Evolutionary conservation across 306 rosid genomes (phyloP).

Genomic region (Luffa aegyptiaca): DNA sequence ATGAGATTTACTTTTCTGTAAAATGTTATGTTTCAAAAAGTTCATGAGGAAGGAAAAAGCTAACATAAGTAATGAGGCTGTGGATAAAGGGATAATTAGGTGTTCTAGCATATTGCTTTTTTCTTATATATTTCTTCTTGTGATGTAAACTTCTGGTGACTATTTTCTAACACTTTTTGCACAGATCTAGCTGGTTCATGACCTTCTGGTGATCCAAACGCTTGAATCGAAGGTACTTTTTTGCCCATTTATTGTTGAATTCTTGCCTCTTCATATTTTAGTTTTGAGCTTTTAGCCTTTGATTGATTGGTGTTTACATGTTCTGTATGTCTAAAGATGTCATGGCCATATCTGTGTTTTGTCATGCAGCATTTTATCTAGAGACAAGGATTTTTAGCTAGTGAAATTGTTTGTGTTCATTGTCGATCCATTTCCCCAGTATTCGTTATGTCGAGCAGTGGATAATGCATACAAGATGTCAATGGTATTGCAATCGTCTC

Average conservation of each 20-base stretch:
- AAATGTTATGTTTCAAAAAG: neutral
- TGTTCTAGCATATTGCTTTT: neutral
- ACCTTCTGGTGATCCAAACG: neutral
- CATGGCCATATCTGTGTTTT: neutral
- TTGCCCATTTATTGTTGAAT: neutral
- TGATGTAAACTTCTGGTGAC: neutral
- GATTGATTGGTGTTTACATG: neutral
- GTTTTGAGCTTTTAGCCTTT: neutral
- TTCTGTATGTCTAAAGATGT: neutral
- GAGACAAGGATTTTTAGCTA: neutral
- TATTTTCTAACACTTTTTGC: neutral
- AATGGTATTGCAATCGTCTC: neutral
- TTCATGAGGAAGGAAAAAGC: neutral
- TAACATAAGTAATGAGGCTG: neutral
- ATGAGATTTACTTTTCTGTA: neutral
- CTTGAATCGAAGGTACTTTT: neutral
- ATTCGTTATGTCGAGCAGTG: neutral
- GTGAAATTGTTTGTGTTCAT: neutral
- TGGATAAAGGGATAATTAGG: neutral
- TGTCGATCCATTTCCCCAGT: neutral
- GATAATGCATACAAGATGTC: neutral
- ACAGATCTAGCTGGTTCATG: neutral
- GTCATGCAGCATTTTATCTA: neutral
- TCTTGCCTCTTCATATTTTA: neutral
- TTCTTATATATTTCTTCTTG: neutral